Percentiles rank a stretch among this genome's conserved stretches.
These are phyloP conservation scores for Sclerotinia spermophila DNA, from an alignment of 2,329 filamentous ascomycete species.

Conservation along the genomic window DNA sequence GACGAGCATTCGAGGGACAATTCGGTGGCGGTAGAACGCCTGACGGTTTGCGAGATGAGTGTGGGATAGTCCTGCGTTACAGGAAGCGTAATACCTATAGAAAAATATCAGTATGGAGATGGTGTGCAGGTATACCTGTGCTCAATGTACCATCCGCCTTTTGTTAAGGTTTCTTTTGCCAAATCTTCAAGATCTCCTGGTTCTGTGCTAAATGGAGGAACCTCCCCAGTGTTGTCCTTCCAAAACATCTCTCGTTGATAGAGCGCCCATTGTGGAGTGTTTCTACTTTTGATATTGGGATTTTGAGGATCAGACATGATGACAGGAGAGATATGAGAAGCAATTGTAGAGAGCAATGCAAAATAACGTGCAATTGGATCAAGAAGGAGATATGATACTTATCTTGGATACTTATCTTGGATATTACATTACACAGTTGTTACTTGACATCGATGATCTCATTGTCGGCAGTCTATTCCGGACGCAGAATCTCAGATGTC, in stretches of 20 bases:
- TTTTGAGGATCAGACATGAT: constrained; percentile 46
- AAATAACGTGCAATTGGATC: background rate
- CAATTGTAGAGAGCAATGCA: background rate
- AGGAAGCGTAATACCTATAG: constrained; percentile 51
- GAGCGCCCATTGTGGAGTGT: constrained; percentile 51
- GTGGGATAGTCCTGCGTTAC: constrained; percentile 52
- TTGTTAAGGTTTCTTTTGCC: constrained; percentile 52
- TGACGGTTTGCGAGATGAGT: constrained; percentile 56
- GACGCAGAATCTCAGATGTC: background rate
- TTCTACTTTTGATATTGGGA: constrained; percentile 47
- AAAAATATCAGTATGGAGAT: background rate
- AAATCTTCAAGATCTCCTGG: constrained; percentile 56
- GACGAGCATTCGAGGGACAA: constrained; percentile 58
- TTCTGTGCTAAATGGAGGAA: constrained; percentile 51
- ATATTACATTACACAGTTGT: background rate
- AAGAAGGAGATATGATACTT: background rate
- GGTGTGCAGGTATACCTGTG: background rate
- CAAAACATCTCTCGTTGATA: constrained; percentile 55
- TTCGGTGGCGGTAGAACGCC: constrained; percentile 61
- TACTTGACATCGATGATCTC: constrained; percentile 12
- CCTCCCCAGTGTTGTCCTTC: constrained; percentile 47
- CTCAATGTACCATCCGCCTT: constrained; percentile 49
- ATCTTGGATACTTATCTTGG: constrained; percentile 2
- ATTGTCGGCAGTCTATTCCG: background rate
- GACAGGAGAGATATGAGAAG: background rate